These are phyloP conservation scores for Aspergillus cejpii DNA, from an alignment of 2,329 filamentous ascomycete genomes.

Conservation along the genomic window DNA sequence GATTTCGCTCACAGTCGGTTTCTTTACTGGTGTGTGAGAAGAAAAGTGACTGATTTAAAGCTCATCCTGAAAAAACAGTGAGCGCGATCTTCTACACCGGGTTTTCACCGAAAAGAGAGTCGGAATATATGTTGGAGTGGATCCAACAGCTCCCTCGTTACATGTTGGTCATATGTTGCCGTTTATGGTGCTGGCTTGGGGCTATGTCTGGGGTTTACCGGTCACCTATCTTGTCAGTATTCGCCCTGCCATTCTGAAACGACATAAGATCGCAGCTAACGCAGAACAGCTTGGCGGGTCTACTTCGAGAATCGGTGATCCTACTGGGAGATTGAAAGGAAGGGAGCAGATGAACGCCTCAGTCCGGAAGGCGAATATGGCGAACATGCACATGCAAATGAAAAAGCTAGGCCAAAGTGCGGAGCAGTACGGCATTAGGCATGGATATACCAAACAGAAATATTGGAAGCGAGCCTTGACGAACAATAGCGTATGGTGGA, in stretches of 20 bases:
- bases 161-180: slow-evolving; percentile 48
- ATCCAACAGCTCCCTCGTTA: slow-evolving; percentile 46
- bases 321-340: slow-evolving; percentile 39
- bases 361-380: slow-evolving; percentile 42
- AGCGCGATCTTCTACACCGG: slow-evolving; percentile 39
- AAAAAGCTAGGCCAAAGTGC: slow-evolving; percentile 68
- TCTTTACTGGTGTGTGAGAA: background rate
- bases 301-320: slow-evolving; percentile 44
- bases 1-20: background rate
- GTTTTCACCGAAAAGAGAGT: slow-evolving; percentile 42
- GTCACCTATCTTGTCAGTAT: slow-evolving; percentile 41
- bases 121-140: slow-evolving; percentile 45
- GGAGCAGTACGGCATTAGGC: slow-evolving; percentile 56
- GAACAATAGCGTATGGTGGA: slow-evolving; percentile 83
- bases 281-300: slow-evolving; percentile 40
- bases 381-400: slow-evolving; percentile 45
- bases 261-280: slow-evolving; percentile 13
- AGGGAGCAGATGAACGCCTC: slow-evolving; percentile 34
- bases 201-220: slow-evolving; percentile 44
- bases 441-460: slow-evolving; percentile 58
- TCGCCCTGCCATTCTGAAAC: background rate
- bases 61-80: slow-evolving; percentile 20
- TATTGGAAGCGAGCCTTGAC: slow-evolving; percentile 61
- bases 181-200: slow-evolving; percentile 47
- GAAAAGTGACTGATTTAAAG: slow-evolving; percentile 8